Evolutionary conservation across 257 asterid species (phyloP).

Genomic region (Scutellaria baicalensis): DNA sequence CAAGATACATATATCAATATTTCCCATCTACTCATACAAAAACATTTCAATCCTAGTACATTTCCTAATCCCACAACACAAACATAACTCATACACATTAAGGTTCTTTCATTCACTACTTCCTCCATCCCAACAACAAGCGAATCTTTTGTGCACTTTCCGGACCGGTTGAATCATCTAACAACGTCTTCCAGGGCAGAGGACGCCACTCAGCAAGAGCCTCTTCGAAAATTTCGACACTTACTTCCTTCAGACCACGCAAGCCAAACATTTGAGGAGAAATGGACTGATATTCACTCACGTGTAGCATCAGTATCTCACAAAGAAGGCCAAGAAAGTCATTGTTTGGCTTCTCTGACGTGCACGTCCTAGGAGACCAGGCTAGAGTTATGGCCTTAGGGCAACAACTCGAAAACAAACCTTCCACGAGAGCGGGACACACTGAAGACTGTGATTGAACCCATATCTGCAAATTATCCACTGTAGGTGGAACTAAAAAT

Average conservation of each 20-base stretch:
- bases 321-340: not conserved
- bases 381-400: not conserved
- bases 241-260: not conserved
- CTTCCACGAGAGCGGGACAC: not conserved
- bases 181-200: not conserved
- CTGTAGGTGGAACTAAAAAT: not conserved
- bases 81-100: too few relatives aligned
- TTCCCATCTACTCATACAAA: too few relatives aligned
- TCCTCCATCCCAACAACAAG: not conserved
- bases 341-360: not conserved
- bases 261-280: not conserved
- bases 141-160: not conserved
- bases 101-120: too few relatives aligned
- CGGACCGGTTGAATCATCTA: not conserved
- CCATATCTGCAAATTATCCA: not conserved
- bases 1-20: too few relatives aligned
- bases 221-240: not conserved
- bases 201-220: constrained; percentile 1
- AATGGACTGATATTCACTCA: not conserved
- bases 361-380: not conserved
- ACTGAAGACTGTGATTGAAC: not conserved
- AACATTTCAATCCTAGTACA: too few relatives aligned
- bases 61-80: too few relatives aligned
- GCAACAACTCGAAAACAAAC: constrained; percentile 1
- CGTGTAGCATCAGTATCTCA: not conserved